These are phyloP conservation scores for Picea sitchensis DNA, from an alignment of 75 land plant genomes.

Conservation along the genomic window DNA sequence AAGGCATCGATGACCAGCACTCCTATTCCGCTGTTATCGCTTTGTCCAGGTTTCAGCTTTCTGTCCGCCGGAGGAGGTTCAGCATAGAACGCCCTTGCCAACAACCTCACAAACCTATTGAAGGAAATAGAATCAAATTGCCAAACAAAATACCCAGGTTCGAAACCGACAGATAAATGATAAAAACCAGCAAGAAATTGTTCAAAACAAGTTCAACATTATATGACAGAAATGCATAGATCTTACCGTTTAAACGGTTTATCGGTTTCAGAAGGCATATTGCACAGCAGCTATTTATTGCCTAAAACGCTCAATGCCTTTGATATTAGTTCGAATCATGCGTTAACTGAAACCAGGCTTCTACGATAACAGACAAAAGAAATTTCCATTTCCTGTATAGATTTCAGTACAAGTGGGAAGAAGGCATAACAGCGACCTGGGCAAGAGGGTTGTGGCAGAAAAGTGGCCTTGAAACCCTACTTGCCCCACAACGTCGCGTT, in stretches of 20 bases:
- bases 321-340: background rate
- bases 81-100: constrained; percentile 2
- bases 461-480: no score
- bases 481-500: no score
- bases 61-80: background rate
- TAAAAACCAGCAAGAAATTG: background rate
- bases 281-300: background rate
- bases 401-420: no score
- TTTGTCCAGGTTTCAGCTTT: constrained; percentile 4
- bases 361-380: background rate
- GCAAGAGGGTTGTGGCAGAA: no score
- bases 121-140: background rate
- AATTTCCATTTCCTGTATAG: no score
- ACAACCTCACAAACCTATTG: constrained; percentile 2
- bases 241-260: background rate
- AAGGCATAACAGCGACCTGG: no score
- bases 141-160: background rate
- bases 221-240: background rate
- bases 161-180: background rate
- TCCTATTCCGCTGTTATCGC: background rate
- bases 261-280: background rate
- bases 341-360: background rate
- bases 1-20: background rate
- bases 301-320: background rate
- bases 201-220: background rate